Conservation (phyloP, 176 grass and related monocot genomes). For the Dactylis glomerata region DNA sequence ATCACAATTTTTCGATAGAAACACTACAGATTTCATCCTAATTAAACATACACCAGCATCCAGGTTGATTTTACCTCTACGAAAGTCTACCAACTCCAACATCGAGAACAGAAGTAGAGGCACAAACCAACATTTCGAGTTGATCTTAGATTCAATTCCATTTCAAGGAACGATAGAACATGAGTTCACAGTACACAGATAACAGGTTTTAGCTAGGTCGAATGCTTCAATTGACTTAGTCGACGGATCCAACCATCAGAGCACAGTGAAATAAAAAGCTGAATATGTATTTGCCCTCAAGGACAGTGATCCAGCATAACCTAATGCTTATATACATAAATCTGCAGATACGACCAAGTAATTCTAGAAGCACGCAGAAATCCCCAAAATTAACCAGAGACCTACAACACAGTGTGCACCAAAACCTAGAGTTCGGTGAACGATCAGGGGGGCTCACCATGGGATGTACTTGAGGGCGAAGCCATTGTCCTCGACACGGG, state of each 20-base stretch:
- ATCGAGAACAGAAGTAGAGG: neutral
- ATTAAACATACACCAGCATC: neutral
- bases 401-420: neutral
- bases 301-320: neutral
- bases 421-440: neutral
- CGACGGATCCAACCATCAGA: neutral
- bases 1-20: conserved; percentile 2
- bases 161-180: neutral
- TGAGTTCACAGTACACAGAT: neutral
- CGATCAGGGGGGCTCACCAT: conserved; percentile 42
- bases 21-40: neutral
- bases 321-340: neutral
- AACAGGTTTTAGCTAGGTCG: neutral
- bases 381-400: neutral
- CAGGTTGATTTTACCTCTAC: neutral
- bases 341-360: neutral
- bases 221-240: neutral
- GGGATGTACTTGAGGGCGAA: conserved; percentile 75
- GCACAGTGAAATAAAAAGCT: neutral
- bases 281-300: neutral
- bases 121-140: neutral
- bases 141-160: neutral
- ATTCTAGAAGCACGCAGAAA: neutral
- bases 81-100: neutral
- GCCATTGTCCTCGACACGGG: conserved; percentile 56